A percentile compares a stretch with the other conserved stretches of the same genome.
Evolutionary conservation across 2,329 filamentous ascomycete species (phyloP).

Genomic region (Sporothrix variecibatus): DNA sequence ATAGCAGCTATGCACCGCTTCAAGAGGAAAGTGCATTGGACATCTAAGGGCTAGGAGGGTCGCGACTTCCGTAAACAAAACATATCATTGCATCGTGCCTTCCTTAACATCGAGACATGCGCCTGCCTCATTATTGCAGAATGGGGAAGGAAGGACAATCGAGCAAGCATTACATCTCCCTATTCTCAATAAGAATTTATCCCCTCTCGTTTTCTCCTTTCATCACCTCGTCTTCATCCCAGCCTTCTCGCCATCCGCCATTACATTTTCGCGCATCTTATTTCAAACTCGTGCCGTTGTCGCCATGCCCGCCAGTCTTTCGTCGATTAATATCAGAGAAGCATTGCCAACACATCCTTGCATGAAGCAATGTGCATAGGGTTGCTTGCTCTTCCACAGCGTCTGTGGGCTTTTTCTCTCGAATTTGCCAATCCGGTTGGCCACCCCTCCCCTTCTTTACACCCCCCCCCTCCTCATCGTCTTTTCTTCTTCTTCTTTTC

Average conservation of each 20-base stretch:
- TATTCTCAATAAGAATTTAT: too few species aligned
- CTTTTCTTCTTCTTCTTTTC: background rate
- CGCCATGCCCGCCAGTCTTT: background rate
- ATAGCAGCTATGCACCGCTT: background rate
- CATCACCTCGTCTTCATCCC: background rate
- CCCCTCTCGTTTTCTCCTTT: background rate
- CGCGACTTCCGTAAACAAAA: background rate
- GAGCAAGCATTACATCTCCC: background rate
- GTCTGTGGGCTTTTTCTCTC: slow-evolving; percentile 32
- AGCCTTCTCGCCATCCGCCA: background rate
- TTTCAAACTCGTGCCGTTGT: background rate
- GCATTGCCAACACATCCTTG: slow-evolving; percentile 75
- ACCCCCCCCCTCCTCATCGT: background rate
- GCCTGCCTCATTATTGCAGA: background rate
- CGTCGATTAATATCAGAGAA: slow-evolving; percentile 53
- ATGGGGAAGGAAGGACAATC: background rate
- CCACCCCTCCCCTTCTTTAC: slow-evolving; percentile 12
- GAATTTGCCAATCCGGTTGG: slow-evolving; percentile 7
- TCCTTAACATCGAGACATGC: background rate
- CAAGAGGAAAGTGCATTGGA: background rate
- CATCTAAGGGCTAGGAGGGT: background rate
- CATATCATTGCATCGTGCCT: background rate
- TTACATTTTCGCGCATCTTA: background rate
- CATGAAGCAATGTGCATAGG: slow-evolving; percentile 51
- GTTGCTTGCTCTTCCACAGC: slow-evolving; percentile 31